These are phyloP conservation scores for Cinnamomum chago DNA, from an alignment of 164 flowering plant species.

Conservation along the genomic window DNA sequence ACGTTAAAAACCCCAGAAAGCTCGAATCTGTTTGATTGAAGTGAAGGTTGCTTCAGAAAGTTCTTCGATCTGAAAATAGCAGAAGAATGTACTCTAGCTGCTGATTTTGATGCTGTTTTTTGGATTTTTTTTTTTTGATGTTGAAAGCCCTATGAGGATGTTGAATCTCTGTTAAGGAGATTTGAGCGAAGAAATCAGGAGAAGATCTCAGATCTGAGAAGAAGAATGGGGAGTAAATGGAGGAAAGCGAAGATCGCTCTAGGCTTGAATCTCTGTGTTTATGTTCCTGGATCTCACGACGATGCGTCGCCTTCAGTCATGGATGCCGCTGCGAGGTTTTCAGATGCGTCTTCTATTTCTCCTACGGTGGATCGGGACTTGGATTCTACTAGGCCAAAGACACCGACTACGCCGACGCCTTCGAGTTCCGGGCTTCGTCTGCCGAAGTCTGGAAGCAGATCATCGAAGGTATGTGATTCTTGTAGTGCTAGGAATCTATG, in stretches of 20 bases:
- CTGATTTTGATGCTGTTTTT: background rate
- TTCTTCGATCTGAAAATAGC: background rate
- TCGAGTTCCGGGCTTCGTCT: conserved; percentile 54
- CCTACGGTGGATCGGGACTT: conserved; percentile 18
- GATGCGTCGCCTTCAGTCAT: conserved; percentile 22
- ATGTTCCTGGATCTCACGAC: conserved; percentile 43
- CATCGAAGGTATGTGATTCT: conserved; percentile 51
- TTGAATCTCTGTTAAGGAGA: background rate
- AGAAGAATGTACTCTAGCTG: background rate
- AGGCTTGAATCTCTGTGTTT: conserved; percentile 55
- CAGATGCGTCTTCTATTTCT: conserved; percentile 33
- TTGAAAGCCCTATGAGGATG: no score
- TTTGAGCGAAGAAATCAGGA: background rate
- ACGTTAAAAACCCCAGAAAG: no score
- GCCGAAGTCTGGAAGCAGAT: conserved; percentile 50
- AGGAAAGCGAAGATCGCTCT: conserved; percentile 69
- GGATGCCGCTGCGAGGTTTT: conserved; percentile 23
- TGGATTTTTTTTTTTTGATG: background rate
- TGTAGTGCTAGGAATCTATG: background rate
- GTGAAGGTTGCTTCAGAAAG: background rate
- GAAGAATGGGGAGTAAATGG: conserved; percentile 77
- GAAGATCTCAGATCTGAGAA: background rate
- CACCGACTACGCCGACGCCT: conserved; percentile 11
- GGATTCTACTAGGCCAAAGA: background rate
- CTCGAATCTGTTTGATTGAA: background rate